Base-by-base conservation (phyloP, 306 rosid species). In the Cicer pinnatifidum region DNA sequence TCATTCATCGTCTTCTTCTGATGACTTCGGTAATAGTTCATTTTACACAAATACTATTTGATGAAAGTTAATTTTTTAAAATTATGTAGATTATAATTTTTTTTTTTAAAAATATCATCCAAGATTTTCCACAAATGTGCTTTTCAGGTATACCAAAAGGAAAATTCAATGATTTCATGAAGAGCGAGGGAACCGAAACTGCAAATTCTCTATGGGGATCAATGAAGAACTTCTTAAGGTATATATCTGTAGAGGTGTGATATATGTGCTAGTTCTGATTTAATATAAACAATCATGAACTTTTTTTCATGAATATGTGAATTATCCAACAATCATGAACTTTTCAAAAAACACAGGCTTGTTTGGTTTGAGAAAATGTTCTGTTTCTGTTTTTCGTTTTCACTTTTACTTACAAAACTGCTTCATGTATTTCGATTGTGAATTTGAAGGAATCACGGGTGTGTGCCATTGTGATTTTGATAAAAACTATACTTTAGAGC, bases 201-300 rank as follows among this genome's bases (percentile, higher is more conserved):
- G 68, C 7, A 69, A 51, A 68, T 38, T 82, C 91, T 33, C 53
- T 87, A 3, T 91, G 97, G 91, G 74, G 75, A 67, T 88, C 95
- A 50, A 78, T 91, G 69, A 86, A 83, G 77, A 77, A 81, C 57
- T 66, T 89, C 79, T 23, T 91, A 69, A 83, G 99, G 99, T 94
- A 89, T 40, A 58, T 79, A 78, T 58, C 48, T 9, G 33, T 61
- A 52, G 19, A 73, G 45, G 66, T 46, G 28, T 57, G 67, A 15
- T 67, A 15, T 59, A 77, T 52, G 57, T 62, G 10, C 62, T 40
- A 38, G 20, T 65, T 63, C 54, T 46, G 53, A 35, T 78, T 57
- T 10, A 63, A 57, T 56, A 63, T 19, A 60, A 56, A 47, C 69
- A 73, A 8, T 44, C 44, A 43, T 38, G 54, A 9, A 46, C n/a